Evolutionary conservation across 2,329 filamentous ascomycete genomes (phyloP).

Genomic region (Fusarium equiseti): DNA sequence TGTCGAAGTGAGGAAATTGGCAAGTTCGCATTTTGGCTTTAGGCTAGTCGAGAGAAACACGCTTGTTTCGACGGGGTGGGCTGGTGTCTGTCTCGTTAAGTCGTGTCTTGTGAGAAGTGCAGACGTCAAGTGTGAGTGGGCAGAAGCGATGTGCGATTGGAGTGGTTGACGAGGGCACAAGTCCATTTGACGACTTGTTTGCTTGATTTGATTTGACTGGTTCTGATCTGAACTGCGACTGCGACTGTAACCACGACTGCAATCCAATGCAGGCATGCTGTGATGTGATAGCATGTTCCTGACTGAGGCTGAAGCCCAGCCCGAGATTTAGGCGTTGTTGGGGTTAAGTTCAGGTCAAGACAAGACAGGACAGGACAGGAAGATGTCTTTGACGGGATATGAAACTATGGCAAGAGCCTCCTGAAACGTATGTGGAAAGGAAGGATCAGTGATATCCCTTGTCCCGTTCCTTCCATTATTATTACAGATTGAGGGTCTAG

Average conservation of each 20-base stretch:
- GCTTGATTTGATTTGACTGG: background rate
- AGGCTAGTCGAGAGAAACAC: constrained; percentile 36
- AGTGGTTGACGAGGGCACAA: background rate
- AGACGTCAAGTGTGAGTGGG: constrained; percentile 32
- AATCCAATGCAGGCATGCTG: background rate
- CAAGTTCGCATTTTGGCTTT: constrained; percentile 39
- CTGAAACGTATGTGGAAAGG: constrained; percentile 26
- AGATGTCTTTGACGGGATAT: constrained; percentile 29
- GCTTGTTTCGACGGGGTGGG: constrained; percentile 37
- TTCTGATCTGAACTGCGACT: background rate
- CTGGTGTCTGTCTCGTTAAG: constrained; percentile 37
- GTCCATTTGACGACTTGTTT: constrained; percentile 4
- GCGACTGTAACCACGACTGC: background rate
- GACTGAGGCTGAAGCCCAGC: constrained; percentile 4
- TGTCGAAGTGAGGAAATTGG: constrained; percentile 18
- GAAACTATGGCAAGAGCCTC: constrained; percentile 27
- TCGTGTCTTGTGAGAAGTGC: constrained; percentile 39
- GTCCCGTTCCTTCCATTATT: constrained; percentile 8
- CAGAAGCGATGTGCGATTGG: constrained; percentile 11
- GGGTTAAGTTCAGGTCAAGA: constrained; percentile 7
- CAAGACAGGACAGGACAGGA: constrained; percentile 9
- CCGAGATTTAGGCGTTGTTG: constrained; percentile 14
- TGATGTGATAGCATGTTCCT: constrained; percentile 2
- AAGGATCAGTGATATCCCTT: constrained; percentile 15
- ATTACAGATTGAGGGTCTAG: background rate